Conservation (phyloP, 495 filamentous ascomycete genomes). For the Tuber aestivum region DNA sequence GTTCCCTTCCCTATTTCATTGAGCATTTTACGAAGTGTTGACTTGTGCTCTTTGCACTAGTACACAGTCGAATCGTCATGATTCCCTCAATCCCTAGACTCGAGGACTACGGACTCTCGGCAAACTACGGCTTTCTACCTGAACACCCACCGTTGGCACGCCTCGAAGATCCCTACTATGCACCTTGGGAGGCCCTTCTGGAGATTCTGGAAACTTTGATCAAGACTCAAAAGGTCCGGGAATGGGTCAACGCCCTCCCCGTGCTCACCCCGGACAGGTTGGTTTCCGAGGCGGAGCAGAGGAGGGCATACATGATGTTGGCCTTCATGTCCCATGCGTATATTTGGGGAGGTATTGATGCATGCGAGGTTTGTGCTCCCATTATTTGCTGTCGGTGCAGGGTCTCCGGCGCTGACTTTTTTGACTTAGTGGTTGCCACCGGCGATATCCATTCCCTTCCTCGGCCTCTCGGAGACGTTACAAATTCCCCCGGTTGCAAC, state of each 20-base stretch:
- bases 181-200: conserved; percentile 80
- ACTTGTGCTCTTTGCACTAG: background rate
- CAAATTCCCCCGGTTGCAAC: conserved; percentile 92
- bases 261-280: conserved; percentile 74
- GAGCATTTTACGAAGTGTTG: too few relatives aligned
- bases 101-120: conserved; percentile 81
- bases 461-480: conserved; percentile 69
- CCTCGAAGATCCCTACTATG: conserved; percentile 83
- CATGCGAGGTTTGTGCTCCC: conserved; percentile 57
- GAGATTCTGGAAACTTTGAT: conserved; percentile 82
- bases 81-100: conserved; percentile 72
- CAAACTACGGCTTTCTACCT: conserved; percentile 81
- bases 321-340: conserved; percentile 87
- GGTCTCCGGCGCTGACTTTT: conserved; percentile 24
- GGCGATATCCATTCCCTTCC: conserved; percentile 73
- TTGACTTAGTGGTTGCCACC: conserved; percentile 69
- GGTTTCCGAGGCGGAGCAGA: conserved; percentile 78
- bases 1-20: background rate
- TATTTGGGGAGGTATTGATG: conserved; percentile 86
- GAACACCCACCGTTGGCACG: conserved; percentile 68
- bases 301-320: conserved; percentile 79
- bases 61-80: conserved; percentile 52
- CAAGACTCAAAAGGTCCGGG: conserved; percentile 70
- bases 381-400: conserved; percentile 1
- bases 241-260: conserved; percentile 69